phyloP scores from a whole-genome alignment of 495 filamentous ascomycete genomes.

The Aspergillus diversus region DNA sequence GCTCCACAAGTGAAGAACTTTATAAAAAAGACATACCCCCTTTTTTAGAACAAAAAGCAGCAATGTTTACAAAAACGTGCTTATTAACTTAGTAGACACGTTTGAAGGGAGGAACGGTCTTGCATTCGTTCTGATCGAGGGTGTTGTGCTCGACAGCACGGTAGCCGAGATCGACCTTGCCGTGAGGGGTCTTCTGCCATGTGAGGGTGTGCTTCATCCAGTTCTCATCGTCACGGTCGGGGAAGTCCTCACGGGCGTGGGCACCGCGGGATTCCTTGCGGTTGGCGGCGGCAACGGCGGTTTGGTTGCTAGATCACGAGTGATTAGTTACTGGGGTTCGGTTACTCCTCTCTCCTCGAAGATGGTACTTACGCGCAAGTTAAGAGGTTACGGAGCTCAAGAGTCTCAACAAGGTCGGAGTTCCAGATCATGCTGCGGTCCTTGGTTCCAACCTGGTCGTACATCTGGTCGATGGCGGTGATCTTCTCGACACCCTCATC shows the following conservation, averaged over 20 bases:
- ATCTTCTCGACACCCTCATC: conserved; percentile 87
- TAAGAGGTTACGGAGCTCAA: conserved; percentile 89
- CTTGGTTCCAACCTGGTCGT: conserved; percentile 84
- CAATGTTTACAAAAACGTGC: conserved; percentile 7
- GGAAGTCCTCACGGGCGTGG: conserved; percentile 93
- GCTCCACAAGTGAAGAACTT: conserved; percentile 4
- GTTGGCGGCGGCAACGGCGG: conserved; percentile 80
- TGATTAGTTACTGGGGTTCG: conserved; percentile 4
- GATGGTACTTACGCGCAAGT: conserved; percentile 80
- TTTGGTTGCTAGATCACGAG: conserved; percentile 65
- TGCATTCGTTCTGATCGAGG: conserved; percentile 88
- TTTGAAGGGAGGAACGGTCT: conserved; percentile 85
- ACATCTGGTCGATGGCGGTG: conserved; percentile 77
- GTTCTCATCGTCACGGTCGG: conserved; percentile 86
- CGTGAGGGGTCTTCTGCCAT: conserved; percentile 88
- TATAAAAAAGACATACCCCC: conserved; percentile 12
- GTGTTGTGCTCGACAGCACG: conserved; percentile 75
- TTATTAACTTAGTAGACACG: conserved; percentile 80
- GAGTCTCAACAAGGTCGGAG: conserved; percentile 91
- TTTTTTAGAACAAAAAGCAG: conserved; percentile 8
- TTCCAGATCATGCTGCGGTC: conserved; percentile 99
- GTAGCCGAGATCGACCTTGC: conserved; percentile 76
- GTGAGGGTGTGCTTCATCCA: conserved; percentile 99
- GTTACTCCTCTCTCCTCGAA: not conserved
- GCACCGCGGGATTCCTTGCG: conserved; percentile 94